A percentile compares a stretch with the other conserved stretches of the same genome.
Conservation (phyloP, 441 rosid species). For the Euphorbia corollata region DNA sequence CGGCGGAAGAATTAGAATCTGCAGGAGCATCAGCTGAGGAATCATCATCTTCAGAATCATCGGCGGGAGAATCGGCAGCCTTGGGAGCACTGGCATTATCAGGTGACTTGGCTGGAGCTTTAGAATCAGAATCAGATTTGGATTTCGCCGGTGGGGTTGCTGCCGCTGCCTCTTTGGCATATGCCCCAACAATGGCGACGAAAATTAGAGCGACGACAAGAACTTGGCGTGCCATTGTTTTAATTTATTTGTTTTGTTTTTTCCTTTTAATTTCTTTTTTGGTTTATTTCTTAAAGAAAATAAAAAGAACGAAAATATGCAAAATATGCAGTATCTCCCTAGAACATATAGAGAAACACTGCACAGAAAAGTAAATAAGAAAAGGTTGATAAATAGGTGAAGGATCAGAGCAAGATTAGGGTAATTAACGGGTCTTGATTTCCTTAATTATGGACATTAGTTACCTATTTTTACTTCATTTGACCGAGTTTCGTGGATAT, state of each 20-base stretch:
- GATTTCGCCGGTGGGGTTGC: slow-evolving; percentile 28
- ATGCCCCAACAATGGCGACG: slow-evolving; percentile 33
- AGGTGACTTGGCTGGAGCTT: slow-evolving; percentile 13
- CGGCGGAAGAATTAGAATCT: neutral
- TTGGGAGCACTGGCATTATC: neutral
- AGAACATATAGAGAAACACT: slow-evolving; percentile 32
- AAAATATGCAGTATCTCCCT: slow-evolving; percentile 25
- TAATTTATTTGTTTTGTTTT: neutral
- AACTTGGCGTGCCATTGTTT: slow-evolving; percentile 49
- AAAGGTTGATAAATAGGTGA: slow-evolving; percentile 17
- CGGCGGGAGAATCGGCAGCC: slow-evolving; percentile 8
- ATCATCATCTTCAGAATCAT: neutral
- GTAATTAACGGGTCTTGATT: neutral
- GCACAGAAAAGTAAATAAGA: slow-evolving; percentile 11
- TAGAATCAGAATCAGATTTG: slow-evolving; percentile 19
- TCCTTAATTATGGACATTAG: slow-evolving; percentile 1
- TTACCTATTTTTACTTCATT: neutral
- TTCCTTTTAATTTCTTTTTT: neutral
- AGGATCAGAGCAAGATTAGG: slow-evolving; percentile 9
- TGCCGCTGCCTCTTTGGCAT: slow-evolving; percentile 43
- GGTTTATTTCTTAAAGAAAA: neutral
- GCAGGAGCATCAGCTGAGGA: neutral
- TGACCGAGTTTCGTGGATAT: slow-evolving; percentile 23
- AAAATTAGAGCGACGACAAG: slow-evolving; percentile 36
- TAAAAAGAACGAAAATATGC: slow-evolving; percentile 5